phyloP scores from a whole-genome alignment of 805 yeast species.

The Cyberlindnera galapagoensis region DNA sequence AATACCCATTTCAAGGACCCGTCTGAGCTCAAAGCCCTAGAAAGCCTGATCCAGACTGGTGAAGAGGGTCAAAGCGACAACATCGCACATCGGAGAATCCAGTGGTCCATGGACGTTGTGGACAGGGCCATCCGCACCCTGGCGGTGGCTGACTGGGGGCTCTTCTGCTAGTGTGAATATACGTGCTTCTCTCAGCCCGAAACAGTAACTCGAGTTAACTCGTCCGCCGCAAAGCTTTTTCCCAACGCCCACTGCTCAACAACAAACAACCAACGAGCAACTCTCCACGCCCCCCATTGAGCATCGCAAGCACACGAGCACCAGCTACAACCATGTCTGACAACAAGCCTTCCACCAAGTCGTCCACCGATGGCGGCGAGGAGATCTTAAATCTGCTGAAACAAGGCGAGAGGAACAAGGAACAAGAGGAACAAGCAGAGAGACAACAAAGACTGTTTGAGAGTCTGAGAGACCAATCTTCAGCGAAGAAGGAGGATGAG shows the following conservation, averaged over 20 bases:
- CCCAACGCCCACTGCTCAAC: too few species aligned
- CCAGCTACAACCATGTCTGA: too few species aligned
- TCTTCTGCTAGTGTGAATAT: constrained; percentile 35
- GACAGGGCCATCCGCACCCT: constrained; percentile 23
- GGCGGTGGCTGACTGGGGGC: constrained; percentile 39
- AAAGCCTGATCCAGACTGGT: constrained; percentile 3
- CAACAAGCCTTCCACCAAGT: too few species aligned
- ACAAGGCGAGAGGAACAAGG: constrained; percentile 22
- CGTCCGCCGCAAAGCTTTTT: too few species aligned
- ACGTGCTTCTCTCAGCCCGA: too few species aligned
- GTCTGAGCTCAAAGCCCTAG: constrained; percentile 23
- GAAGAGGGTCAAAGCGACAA: constrained; percentile 6
- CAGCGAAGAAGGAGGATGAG: constrained; percentile 3
- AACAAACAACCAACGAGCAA: too few species aligned
- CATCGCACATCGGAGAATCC: constrained; percentile 25
- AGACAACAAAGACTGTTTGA: constrained; percentile 1
- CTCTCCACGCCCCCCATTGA: too few species aligned
- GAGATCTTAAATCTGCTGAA: constrained; percentile 21
- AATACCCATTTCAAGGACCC: constrained; percentile 45
- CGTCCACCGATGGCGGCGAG: constrained; percentile 13
- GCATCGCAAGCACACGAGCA: too few species aligned
- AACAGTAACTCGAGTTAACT: too few species aligned
- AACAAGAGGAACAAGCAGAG: constrained; percentile 17
- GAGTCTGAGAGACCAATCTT: background rate
- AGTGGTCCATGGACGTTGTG: constrained; percentile 22